A percentile compares a stretch with the other conserved stretches of the same genome.
Evolutionary conservation across 805 yeast species (phyloP).

Genomic region (Candida alai): DNA sequence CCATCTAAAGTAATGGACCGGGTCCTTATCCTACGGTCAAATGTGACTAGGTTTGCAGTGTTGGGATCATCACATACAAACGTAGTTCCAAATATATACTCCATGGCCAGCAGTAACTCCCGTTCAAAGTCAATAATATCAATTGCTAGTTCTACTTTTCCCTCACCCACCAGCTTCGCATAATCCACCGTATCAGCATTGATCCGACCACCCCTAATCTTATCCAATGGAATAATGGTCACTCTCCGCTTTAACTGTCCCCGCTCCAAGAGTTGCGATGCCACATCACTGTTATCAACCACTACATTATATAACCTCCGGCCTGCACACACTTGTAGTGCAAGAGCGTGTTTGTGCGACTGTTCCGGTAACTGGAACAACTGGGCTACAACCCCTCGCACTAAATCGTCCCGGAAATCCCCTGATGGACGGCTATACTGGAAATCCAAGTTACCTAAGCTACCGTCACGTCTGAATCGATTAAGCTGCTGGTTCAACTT

Average conservation of each 20-base stretch:
- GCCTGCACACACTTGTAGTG: constrained; percentile 93
- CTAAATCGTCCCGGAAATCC: constrained; percentile 55
- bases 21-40: constrained; percentile 73
- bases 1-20: constrained; percentile 90
- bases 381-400: constrained; percentile 89
- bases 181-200: constrained; percentile 48
- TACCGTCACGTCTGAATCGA: constrained; percentile 51
- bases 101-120: constrained; percentile 78
- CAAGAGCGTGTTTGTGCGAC: constrained; percentile 62
- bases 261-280: constrained; percentile 72
- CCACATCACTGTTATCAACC: constrained; percentile 83
- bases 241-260: constrained; percentile 80
- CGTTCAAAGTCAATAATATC: constrained; percentile 71
- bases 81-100: constrained; percentile 86
- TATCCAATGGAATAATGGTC: constrained; percentile 88
- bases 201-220: constrained; percentile 62
- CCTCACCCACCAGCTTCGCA: constrained; percentile 79
- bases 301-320: constrained; percentile 85
- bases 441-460: constrained; percentile 75
- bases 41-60: constrained; percentile 85
- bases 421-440: constrained; percentile 62
- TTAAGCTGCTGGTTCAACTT: constrained; percentile 47
- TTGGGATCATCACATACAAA: constrained; percentile 83
- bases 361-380: constrained; percentile 61
- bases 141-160: constrained; percentile 84